Evolutionary conservation across 129 eudicot genomes (phyloP).

Genomic region (Sambucus nigra): DNA sequence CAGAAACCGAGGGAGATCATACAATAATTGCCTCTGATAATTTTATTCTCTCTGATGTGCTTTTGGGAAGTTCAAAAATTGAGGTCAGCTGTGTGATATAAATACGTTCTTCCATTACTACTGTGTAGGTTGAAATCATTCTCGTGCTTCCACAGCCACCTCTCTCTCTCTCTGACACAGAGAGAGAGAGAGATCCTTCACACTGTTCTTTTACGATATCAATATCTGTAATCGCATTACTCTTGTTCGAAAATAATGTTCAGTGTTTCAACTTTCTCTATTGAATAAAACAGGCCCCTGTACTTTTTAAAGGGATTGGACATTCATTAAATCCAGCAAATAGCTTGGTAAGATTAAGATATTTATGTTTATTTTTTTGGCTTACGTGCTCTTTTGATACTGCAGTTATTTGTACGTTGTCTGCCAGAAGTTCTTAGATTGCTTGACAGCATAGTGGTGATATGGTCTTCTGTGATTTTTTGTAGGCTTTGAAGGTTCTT

Average conservation of each 20-base stretch:
- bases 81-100: conserved; percentile 26
- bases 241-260: too few species aligned
- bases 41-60: conserved; percentile 33
- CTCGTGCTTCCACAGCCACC: neutral
- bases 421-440: neutral
- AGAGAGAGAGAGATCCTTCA: neutral
- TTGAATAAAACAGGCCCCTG: conserved; percentile 24
- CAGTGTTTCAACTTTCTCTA: neutral
- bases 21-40: conserved; percentile 48
- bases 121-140: neutral
- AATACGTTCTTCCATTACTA: neutral
- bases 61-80: conserved; percentile 33
- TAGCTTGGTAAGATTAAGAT: conserved; percentile 15
- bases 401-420: neutral
- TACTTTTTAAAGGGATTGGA: conserved; percentile 25
- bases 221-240: neutral
- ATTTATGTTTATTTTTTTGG: neutral
- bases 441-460: neutral
- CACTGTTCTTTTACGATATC: neutral
- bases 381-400: neutral
- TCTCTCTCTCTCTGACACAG: neutral
- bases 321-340: conserved; percentile 26
- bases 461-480: neutral
- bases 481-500: conserved; percentile 76
- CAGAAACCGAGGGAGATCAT: conserved; percentile 43